phyloP scores from a whole-genome alignment of 1,284 basidiomycete genomes.

The Acaromyces ingoldii region DNA sequence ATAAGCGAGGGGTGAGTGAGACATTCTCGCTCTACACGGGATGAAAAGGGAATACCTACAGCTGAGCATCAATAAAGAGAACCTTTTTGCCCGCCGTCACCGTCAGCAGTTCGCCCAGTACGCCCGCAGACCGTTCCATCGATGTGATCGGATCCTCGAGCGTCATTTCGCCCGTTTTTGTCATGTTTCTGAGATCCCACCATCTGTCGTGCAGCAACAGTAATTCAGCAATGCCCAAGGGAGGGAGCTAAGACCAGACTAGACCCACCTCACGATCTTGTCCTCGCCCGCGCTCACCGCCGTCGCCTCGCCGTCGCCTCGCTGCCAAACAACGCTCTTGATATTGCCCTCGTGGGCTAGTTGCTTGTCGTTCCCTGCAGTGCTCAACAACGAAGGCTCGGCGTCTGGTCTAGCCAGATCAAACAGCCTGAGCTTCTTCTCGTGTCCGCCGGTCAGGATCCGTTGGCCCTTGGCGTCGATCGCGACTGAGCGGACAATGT shows the following conservation, averaged over 20 bases:
- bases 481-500: constrained; percentile 93
- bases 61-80: constrained; percentile 63
- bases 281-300: constrained; percentile 89
- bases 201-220: constrained; percentile 63
- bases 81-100: constrained; percentile 88
- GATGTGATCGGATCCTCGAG: constrained; percentile 80
- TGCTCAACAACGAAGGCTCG: constrained; percentile 72
- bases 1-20: constrained; percentile 17
- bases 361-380: constrained; percentile 54
- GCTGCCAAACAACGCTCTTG: constrained; percentile 86
- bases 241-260: no score
- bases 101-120: constrained; percentile 75
- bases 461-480: constrained; percentile 65
- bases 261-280: constrained; percentile 72
- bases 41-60: constrained; percentile 36
- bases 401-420: constrained; percentile 70
- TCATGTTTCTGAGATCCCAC: constrained; percentile 86
- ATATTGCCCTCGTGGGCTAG: constrained; percentile 74
- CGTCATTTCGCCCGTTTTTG: constrained; percentile 65
- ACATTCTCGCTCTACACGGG: not conserved
- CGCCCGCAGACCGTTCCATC: constrained; percentile 73
- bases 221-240: no score
- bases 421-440: constrained; percentile 94
- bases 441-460: constrained; percentile 87
- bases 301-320: constrained; percentile 61